Percentiles rank a stretch among this genome's conserved stretches.
Conservation (phyloP, 2,329 filamentous ascomycete species). For the Zymoseptoria tritici region DNA sequence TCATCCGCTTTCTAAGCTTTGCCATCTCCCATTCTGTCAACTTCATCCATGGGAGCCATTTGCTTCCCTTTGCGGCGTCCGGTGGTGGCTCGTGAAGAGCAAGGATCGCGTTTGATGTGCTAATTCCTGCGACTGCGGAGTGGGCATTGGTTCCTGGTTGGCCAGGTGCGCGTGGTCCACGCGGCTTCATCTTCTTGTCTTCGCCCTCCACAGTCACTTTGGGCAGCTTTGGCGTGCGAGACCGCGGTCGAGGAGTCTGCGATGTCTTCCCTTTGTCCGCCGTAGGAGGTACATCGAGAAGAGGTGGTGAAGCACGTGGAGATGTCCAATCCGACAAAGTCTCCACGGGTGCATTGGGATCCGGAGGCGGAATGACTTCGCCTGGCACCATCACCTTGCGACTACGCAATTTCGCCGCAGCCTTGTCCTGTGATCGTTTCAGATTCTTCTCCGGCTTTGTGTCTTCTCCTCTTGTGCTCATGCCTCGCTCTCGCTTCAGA, state of each 20-base stretch:
- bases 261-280: slow-evolving; percentile 13
- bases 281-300: slow-evolving; percentile 22
- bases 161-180: slow-evolving; percentile 35
- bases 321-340: slow-evolving; percentile 35
- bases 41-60: slow-evolving; percentile 55
- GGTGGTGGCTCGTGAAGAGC: slow-evolving; percentile 52
- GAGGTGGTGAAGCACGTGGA: slow-evolving; percentile 28
- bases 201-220: slow-evolving; percentile 32
- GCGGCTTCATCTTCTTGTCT: slow-evolving; percentile 37
- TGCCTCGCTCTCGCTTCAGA: slow-evolving; percentile 26
- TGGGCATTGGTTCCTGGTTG: slow-evolving; percentile 48
- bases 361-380: slow-evolving; percentile 38
- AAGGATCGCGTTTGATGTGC: slow-evolving; percentile 55
- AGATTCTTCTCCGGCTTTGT: slow-evolving; percentile 20
- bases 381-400: slow-evolving; percentile 37
- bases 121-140: slow-evolving; percentile 49
- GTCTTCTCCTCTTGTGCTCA: slow-evolving; percentile 24
- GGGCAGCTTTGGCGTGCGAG: slow-evolving; percentile 31
- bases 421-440: slow-evolving; percentile 24
- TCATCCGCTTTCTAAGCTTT: slow-evolving; percentile 74
- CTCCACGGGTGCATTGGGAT: slow-evolving; percentile 33
- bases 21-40: slow-evolving; percentile 63
- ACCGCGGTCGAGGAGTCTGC: slow-evolving; percentile 23
- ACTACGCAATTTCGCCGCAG: slow-evolving; percentile 27
- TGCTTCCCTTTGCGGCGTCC: slow-evolving; percentile 53